These are phyloP conservation scores for Paraphoma sp. DNA, from an alignment of 2,329 filamentous ascomycete genomes.

Conservation along the genomic window DNA sequence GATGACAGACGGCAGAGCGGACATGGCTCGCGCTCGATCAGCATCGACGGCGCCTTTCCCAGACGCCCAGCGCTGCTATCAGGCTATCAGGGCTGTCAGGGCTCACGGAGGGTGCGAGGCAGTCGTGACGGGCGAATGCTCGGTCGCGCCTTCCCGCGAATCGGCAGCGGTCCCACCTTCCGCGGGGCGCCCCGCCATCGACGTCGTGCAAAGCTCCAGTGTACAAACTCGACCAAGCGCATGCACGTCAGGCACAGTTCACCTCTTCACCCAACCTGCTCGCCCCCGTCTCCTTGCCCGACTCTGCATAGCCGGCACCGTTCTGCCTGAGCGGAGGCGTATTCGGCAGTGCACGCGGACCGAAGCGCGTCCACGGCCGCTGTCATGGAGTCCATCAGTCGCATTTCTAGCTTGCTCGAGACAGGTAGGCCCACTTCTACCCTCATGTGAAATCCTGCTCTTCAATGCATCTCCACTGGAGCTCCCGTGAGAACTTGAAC, in stretches of 20 bases:
- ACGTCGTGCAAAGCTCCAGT: background rate
- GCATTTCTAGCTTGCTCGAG: constrained; percentile 93
- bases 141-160: constrained; percentile 1
- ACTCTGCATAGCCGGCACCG: constrained; percentile 34
- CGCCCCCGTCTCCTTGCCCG: constrained; percentile 20
- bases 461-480: background rate
- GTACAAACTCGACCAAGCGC: background rate
- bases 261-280: constrained; percentile 24
- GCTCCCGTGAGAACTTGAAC: constrained; percentile 1
- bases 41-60: background rate
- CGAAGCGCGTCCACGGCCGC: constrained; percentile 16
- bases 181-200: constrained; percentile 6
- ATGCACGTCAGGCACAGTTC: constrained; percentile 23
- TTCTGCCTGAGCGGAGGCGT: constrained; percentile 15
- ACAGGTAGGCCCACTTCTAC: constrained; percentile 67
- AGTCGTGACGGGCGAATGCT: background rate
- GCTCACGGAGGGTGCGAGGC: too few relatives aligned
- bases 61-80: background rate
- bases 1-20: constrained; percentile 46
- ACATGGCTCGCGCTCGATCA: constrained; percentile 16
- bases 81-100: background rate
- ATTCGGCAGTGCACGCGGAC: constrained; percentile 16
- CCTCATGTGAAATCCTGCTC: constrained; percentile 1
- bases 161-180: constrained; percentile 9
- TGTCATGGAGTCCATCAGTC: constrained; percentile 91